Evolutionary conservation across 2,329 filamentous ascomycete species (phyloP), one percentile per base, ranked within the genome.

Genomic region (Metarhizium rileyi): DNA sequence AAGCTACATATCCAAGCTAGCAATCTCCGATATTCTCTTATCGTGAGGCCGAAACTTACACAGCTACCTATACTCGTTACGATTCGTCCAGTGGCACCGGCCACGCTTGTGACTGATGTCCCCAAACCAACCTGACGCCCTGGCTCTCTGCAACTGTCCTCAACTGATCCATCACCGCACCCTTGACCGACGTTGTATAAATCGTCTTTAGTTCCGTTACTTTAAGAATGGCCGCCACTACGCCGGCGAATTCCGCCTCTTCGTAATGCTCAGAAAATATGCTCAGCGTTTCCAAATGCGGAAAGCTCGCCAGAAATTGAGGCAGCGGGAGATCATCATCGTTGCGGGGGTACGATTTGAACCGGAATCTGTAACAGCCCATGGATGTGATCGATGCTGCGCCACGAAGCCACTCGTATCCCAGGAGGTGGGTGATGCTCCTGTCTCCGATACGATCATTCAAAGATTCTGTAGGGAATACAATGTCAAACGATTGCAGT

Each of bases 361-460:
- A 69, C 28, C 59, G 55, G 44, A 71, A 70, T 27, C 63, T 51
- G 38, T 60, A 66, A 26, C 70, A 43, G 4, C 65, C 65, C 2
- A 71, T 57, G 30, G 57, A 61, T 36, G 53, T 61, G 26, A 72
- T 65, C 2, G 59, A 63, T 20, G 56, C 40, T 2, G 61, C 56
- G 33, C 68, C 67, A 14, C 60, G 57, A 2, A 71, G 57, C 68
- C 69, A 72, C 6, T 52, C 53, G 50, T 66, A 64, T 2, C 57
- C 54, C 16, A 56, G 46, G 12, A 71, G 54, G 48, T 68, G 62
- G 14, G 58, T 49, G 10, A 52, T 50, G 49, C 61, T 62, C n/a
- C 46, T 46, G n/a, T 53, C 48, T 12, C 64, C 66, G n/a, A 50
- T 44, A 2, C 48, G 53, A 5, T 54, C 56, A 12, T 57, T 48